Percentiles rank a stretch among this genome's conserved stretches.
phyloP scores from a whole-genome alignment of 108 stramenopile species.

The Mediolabrus comicus region DNA sequence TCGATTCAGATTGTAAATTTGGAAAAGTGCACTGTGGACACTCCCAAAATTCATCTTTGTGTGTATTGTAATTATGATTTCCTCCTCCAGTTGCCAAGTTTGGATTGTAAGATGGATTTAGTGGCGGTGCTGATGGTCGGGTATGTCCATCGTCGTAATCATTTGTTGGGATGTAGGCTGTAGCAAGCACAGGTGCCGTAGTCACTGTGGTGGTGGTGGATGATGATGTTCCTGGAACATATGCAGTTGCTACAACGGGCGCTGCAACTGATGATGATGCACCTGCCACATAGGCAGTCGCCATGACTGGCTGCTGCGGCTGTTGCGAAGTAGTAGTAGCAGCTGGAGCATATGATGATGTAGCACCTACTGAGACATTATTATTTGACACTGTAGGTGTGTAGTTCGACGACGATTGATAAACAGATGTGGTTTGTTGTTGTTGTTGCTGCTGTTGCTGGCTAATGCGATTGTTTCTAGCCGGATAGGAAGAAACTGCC shows the following conservation, averaged over 20 bases:
- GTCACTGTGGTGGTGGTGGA: neutral
- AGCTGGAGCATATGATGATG: neutral
- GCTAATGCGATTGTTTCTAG: slow-evolving; percentile 26
- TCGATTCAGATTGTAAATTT: slow-evolving; percentile 10
- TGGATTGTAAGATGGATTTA: slow-evolving; percentile 9
- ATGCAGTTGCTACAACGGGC: slow-evolving; percentile 17
- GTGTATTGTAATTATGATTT: slow-evolving; percentile 4
- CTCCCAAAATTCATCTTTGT: slow-evolving; percentile 22
- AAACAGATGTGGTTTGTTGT: slow-evolving; percentile 1
- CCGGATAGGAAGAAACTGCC: slow-evolving; percentile 12
- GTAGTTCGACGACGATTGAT: too few species aligned
- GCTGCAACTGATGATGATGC: neutral
- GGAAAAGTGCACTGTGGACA: slow-evolving; percentile 29
- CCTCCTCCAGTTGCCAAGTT: neutral
- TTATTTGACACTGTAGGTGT: too few species aligned
- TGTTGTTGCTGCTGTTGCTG: slow-evolving; percentile 10
- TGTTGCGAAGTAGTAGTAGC: neutral
- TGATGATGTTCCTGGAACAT: too few species aligned
- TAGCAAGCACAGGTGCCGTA: too few species aligned
- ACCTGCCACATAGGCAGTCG: slow-evolving; percentile 22
- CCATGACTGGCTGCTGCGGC: slow-evolving; percentile 9
- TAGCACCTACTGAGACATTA: slow-evolving; percentile 7
- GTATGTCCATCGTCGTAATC: neutral
- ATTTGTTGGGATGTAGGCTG: neutral
- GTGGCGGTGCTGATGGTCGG: slow-evolving; percentile 1